Evolutionary conservation across 169 alveolate species (phyloP), one percentile per base, ranked within the genome.

Genomic region (Plasmodium vivax): DNA sequence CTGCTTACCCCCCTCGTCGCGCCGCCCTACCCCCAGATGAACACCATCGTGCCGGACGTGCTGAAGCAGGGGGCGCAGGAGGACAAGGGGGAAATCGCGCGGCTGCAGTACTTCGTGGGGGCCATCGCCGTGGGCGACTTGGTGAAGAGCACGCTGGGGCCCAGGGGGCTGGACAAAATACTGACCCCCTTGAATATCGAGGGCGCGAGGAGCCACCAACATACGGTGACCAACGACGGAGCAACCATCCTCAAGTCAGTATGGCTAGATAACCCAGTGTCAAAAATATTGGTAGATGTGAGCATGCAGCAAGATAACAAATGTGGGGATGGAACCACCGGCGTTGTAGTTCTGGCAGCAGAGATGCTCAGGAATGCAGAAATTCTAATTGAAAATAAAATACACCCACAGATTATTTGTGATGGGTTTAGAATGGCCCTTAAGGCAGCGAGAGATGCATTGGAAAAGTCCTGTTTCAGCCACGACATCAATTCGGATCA

Each of bases 121-220:
- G 99, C 99, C 23, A 98, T 99, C 34, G 99, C 99, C 19, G 99
- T 99, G 12, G 99, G 99, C n/a, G 99, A 99, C 94, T 96, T 99
- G 92, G 99, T 99, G 92, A 99, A 99, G 96, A 98, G 99, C 34
- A 99, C 99, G 36, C 96, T 99, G 85, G 99, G 99, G 30, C 99
- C 99, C 27, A 98, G 98, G 96, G 99, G 99, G 23, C 98, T 99
- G 99, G 99, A 99, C 96, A 99, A 99, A 95, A 97, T 99, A 68
- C 95, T 99, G 68, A 98, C 98, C 93, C 99, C 99, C n/a, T 96
- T 97, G 98, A 97, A 96, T 74, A 45, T 95, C 93, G 98, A 97
- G 38, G 99, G 98, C 34, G 96, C 98, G 91, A 95, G 96, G 68
- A 98, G 96, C 71, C 98, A 96, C 84, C 97, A 96, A 87, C 98